Evolutionary conservation across 164 flowering plant species (phyloP).

Genomic region (Cinnamomum chago): DNA sequence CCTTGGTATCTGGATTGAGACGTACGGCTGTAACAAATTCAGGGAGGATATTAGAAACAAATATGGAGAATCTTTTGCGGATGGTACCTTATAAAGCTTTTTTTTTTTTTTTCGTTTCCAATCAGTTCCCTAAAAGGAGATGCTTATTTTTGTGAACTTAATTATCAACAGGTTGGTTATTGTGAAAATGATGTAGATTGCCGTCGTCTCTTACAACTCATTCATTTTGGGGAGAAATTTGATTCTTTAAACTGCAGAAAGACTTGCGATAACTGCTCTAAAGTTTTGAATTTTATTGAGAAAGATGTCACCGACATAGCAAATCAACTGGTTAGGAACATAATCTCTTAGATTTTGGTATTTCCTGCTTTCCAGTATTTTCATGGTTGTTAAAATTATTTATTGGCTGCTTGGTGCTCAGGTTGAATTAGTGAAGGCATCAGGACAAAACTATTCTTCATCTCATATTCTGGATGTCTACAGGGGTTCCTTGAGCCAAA

Average conservation of each 20-base stretch:
- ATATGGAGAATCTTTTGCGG: constrained; percentile 80
- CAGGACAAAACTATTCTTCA: constrained; percentile 71
- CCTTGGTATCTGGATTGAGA: constrained; percentile 44
- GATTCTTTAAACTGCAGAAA: constrained; percentile 56
- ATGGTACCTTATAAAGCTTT: constrained; percentile 48
- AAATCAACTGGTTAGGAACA: constrained; percentile 65
- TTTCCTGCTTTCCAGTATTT: not conserved
- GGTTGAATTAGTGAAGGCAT: constrained; percentile 76
- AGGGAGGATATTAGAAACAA: constrained; percentile 73
- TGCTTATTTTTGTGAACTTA: constrained; percentile 1
- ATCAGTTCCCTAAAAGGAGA: constrained; percentile 4
- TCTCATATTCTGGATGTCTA: constrained; percentile 89
- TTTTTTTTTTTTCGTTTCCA: not conserved
- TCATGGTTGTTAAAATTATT: not conserved
- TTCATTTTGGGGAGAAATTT: constrained; percentile 95
- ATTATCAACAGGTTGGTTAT: constrained; percentile 73
- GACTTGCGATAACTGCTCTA: constrained; percentile 90
- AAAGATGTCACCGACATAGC: constrained; percentile 77
- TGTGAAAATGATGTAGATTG: constrained; percentile 97
- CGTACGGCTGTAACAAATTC: constrained; percentile 35
- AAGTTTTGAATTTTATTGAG: constrained; percentile 45
- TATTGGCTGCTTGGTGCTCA: constrained; percentile 19
- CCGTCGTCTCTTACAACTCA: constrained; percentile 79
- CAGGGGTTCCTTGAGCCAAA: constrained; percentile 83
- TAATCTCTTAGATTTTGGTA: not conserved